A percentile compares a stretch with the other conserved stretches of the same genome.
These are phyloP conservation scores for Flaveria brownii DNA, from an alignment of 129 eudicot species.

Conservation along the genomic window DNA sequence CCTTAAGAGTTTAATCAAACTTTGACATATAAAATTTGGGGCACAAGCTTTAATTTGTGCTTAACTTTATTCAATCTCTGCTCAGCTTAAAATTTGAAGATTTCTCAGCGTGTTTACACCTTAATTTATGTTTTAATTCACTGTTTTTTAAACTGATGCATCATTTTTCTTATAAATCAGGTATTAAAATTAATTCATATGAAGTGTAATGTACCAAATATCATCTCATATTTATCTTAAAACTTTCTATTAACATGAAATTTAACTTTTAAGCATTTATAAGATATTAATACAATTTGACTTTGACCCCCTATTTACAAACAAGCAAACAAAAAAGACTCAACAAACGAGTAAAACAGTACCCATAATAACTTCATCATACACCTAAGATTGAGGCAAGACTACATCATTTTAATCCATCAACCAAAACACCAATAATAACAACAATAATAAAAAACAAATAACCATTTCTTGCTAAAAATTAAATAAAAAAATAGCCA, in stretches of 20 bases:
- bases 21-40: too few relatives aligned
- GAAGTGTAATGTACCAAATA: too few relatives aligned
- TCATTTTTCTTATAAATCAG: too few relatives aligned
- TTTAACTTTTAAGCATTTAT: background rate
- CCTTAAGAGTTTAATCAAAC: too few relatives aligned
- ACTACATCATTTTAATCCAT: background rate
- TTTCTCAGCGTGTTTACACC: too few relatives aligned
- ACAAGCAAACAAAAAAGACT: background rate
- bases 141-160: too few relatives aligned
- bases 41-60: too few relatives aligned
- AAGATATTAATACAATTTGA: constrained; percentile 1
- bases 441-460: background rate
- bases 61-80: too few relatives aligned
- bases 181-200: too few relatives aligned
- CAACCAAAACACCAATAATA: background rate
- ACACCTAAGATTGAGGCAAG: constrained; percentile 3
- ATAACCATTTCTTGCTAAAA: too few relatives aligned
- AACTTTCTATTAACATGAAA: background rate
- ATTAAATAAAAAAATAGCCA: background rate
- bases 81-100: too few relatives aligned
- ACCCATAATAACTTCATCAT: background rate
- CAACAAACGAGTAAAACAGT: constrained; percentile 5
- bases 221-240: background rate
- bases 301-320: background rate
- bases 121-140: too few relatives aligned